phyloP scores from a whole-genome alignment of 768 basidiomycete genomes.

The Suillus placidus region DNA sequence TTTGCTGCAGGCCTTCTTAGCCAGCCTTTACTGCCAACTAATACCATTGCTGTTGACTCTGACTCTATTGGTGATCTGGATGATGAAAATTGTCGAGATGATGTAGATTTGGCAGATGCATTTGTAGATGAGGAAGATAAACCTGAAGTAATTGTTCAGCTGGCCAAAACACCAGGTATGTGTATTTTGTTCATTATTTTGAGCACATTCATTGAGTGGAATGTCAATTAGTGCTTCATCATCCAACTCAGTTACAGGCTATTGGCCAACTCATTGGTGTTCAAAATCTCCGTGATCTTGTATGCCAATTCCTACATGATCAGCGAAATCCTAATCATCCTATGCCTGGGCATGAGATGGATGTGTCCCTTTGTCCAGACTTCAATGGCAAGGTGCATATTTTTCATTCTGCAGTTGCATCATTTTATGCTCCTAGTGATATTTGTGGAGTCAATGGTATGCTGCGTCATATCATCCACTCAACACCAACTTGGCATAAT shows the following conservation, averaged over 20 bases:
- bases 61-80: background rate
- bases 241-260: background rate
- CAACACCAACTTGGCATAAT: conserved; percentile 30
- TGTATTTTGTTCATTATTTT: background rate
- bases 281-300: conserved; percentile 13
- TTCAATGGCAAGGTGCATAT: conserved; percentile 21
- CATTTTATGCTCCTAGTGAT: conserved; percentile 41
- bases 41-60: background rate
- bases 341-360: conserved; percentile 2
- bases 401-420: conserved; percentile 34
- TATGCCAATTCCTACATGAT: conserved; percentile 22
- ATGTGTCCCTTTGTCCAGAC: conserved; percentile 21
- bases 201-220: no score
- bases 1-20: conserved; percentile 6
- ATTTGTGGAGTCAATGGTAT: conserved; percentile 33
- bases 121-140: conserved; percentile 6
- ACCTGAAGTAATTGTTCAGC: background rate
- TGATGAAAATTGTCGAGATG: background rate
- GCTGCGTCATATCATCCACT: conserved; percentile 32
- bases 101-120: background rate
- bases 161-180: conserved; percentile 1
- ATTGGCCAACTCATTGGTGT: background rate
- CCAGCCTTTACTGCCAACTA: conserved; percentile 4
- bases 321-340: conserved; percentile 15
- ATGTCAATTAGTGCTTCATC: no score